These are phyloP conservation scores for Colletotrichum camelliae DNA, from an alignment of 2,329 filamentous ascomycete genomes.

Conservation along the genomic window DNA sequence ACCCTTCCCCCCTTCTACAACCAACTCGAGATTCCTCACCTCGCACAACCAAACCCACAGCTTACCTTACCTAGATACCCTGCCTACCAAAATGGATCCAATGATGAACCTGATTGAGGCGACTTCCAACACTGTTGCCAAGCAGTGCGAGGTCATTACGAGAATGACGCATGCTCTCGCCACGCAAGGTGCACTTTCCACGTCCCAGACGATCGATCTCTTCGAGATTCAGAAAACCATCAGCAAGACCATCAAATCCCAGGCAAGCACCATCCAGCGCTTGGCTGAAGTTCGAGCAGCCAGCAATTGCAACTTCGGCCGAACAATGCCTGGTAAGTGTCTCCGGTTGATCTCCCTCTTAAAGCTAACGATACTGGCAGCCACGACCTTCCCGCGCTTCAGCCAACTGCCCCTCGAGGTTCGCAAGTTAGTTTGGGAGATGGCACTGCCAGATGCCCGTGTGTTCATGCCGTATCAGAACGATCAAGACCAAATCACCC, in stretches of 20 bases:
- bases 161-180: neutral
- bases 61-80: neutral
- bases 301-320: neutral
- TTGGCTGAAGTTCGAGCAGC: accelerated
- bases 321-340: neutral
- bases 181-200: neutral
- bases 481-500: neutral
- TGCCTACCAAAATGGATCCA: neutral
- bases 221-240: neutral
- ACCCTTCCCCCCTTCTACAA: neutral
- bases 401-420: neutral
- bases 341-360: neutral
- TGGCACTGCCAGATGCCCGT: neutral
- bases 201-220: neutral
- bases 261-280: neutral
- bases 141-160: neutral
- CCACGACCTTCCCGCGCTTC: neutral
- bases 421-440: neutral
- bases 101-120: neutral
- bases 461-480: conserved; percentile 27
- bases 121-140: neutral
- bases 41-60: neutral
- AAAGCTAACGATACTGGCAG: neutral
- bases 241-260: neutral
- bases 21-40: neutral